phyloP scores from a whole-genome alignment of 129 eudicot genomes.

The Tagetes patula region DNA sequence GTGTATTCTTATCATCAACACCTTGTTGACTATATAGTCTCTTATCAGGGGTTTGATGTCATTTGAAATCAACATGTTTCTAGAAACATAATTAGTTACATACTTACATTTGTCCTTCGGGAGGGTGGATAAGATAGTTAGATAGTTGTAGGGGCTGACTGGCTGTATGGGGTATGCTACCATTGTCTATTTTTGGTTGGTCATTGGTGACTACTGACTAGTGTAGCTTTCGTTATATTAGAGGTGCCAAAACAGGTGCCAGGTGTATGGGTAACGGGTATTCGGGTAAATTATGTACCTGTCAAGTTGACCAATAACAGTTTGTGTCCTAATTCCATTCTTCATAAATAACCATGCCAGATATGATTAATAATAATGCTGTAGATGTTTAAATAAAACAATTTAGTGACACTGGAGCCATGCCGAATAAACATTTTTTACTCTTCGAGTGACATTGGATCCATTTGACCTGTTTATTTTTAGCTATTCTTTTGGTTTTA shows the following conservation, averaged over 20 bases:
- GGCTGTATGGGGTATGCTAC: neutral
- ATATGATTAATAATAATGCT: neutral
- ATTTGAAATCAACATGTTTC: neutral
- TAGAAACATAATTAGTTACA: neutral
- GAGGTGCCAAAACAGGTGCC: neutral
- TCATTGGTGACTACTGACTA: neutral
- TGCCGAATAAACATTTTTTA: neutral
- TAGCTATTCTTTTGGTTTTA: neutral
- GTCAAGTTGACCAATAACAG: slow-evolving; percentile 3
- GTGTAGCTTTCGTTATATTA: neutral
- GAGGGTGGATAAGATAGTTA: neutral
- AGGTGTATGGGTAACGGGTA: neutral
- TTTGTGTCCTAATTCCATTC: neutral
- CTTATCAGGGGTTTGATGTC: slow-evolving; percentile 12
- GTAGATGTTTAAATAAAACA: neutral
- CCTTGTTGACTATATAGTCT: slow-evolving; percentile 4
- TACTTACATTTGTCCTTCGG: neutral
- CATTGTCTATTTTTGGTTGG: slow-evolving; percentile 3
- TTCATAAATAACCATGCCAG: neutral
- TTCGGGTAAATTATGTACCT: neutral
- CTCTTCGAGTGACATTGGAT: neutral
- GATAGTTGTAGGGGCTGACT: neutral
- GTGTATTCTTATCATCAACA: slow-evolving; percentile 6
- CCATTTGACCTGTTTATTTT: neutral
- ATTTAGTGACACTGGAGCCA: neutral